Base-by-base conservation (phyloP, 805 yeast species). In the Candida qinlingensis region DNA sequence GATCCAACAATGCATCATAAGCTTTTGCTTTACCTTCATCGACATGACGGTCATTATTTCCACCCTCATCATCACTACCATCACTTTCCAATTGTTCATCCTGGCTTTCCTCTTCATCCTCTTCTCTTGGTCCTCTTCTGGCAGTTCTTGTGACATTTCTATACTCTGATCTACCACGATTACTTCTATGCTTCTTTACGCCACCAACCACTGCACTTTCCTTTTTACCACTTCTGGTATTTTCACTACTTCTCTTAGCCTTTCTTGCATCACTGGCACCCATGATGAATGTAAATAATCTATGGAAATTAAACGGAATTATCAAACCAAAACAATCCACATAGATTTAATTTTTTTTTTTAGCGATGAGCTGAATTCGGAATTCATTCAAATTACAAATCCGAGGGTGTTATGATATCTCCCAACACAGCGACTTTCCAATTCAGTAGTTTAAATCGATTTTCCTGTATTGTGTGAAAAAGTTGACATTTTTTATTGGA, bases 1-100 rank as follows among this genome's bases (percentile, higher is more conserved):
- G 71, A 1, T 87, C 79, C 59, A 86, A 62, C 43, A 86, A 67
- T 1, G 92, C 91, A 55, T 77, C 75, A 63, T 86, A 85, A 0
- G 85, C 86, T 57, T 72, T 70, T 4, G 75, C 72, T 33, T 65
- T 54, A 7, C 45, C 55, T 7, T 40, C 37, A 29, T 34, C 41
- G 5, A 6, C 19, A 19, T 19, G 19, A 19, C 19, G 19, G 19
- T 19, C 37, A 6, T 41, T 41, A 10, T 28, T 13, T 4, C 9
- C 31, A 8, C 27, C 31, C 10, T 36, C 44, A 8, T 29, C 34
- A 5, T 33, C 34, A 13, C 38, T 40, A 7, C 27, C 49, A 10
- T 30, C 37, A 10, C 10, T 30, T 25, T 38, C 30, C 4, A 4
- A 1, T 10, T n/a, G 11, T n/a, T 52, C 52, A n/a, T 54, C 60